Percentiles rank a stretch among this genome's conserved stretches.
Conservation (phyloP, 108 stramenopile species). For the Licmophora abbreviata region DNA sequence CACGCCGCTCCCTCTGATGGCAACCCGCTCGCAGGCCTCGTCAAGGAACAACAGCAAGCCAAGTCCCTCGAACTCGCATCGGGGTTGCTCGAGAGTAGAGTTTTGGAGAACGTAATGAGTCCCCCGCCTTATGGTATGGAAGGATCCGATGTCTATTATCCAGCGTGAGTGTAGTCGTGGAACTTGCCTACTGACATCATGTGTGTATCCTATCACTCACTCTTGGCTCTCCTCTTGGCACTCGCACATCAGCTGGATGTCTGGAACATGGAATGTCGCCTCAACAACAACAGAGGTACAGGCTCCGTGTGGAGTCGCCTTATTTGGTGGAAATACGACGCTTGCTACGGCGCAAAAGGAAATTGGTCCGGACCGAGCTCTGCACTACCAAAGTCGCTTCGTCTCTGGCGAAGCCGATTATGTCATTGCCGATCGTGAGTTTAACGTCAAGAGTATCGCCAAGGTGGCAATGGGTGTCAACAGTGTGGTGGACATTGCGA, state of each 20-base stretch:
- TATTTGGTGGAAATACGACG: conserved; percentile 72
- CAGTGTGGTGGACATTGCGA: conserved; percentile 54
- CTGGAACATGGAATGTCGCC: conserved; percentile 44
- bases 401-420: conserved; percentile 2
- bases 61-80: conserved; percentile 13
- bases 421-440: conserved; percentile 75
- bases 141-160: conserved; percentile 58
- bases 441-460: conserved; percentile 64
- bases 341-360: conserved; percentile 40
- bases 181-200: not conserved
- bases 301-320: conserved; percentile 61
- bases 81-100: conserved; percentile 32
- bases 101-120: conserved; percentile 24
- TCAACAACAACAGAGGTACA: conserved; percentile 46
- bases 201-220: not conserved
- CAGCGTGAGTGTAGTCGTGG: conserved; percentile 15
- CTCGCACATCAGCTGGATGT: conserved; percentile 34
- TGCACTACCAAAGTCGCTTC: conserved; percentile 61
- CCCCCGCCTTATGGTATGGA: conserved; percentile 69
- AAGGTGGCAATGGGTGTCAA: conserved; percentile 75
- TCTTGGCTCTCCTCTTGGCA: not conserved
- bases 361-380: conserved; percentile 19
- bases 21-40: no score
- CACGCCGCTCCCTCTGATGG: no score
- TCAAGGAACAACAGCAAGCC: no score